phyloP scores from a whole-genome alignment of 1,284 basidiomycete species.

The Ceratorhiza oryzae-sativae region DNA sequence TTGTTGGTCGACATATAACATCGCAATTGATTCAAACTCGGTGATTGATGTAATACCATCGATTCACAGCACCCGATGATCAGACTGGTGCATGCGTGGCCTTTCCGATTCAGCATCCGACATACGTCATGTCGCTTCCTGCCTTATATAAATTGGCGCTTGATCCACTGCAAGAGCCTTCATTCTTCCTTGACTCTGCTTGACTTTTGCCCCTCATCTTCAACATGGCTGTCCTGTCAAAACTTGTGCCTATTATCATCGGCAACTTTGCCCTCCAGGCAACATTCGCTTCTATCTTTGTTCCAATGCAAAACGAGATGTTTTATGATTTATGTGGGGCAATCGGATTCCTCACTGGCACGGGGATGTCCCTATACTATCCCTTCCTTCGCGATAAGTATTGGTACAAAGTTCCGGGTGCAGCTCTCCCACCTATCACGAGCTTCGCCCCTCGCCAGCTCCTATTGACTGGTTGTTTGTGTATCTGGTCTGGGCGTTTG shows the following conservation, averaged over 20 bases:
- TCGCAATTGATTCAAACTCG: not conserved
- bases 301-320: slow-evolving; percentile 39
- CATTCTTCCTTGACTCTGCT: not conserved
- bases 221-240: slow-evolving; percentile 34
- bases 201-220: not conserved
- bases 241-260: slow-evolving; percentile 34
- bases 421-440: slow-evolving; percentile 13
- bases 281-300: slow-evolving; percentile 38
- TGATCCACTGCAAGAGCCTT: not conserved
- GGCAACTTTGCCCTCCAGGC: slow-evolving; percentile 38
- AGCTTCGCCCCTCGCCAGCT: slow-evolving; percentile 40
- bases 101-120: not conserved
- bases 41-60: not conserved
- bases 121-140: not conserved
- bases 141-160: not conserved
- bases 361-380: slow-evolving; percentile 38
- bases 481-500: slow-evolving; percentile 39
- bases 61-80: not conserved
- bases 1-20: not conserved
- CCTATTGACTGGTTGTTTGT: slow-evolving; percentile 37
- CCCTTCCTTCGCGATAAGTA: slow-evolving; percentile 26
- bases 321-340: slow-evolving; percentile 40
- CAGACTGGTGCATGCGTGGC: not conserved
- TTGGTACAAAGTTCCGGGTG: slow-evolving; percentile 32
- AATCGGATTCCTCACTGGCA: slow-evolving; percentile 39